phyloP scores from a whole-genome alignment of 73 alveolate genomes.

The Paramecium pentaurelia region DNA sequence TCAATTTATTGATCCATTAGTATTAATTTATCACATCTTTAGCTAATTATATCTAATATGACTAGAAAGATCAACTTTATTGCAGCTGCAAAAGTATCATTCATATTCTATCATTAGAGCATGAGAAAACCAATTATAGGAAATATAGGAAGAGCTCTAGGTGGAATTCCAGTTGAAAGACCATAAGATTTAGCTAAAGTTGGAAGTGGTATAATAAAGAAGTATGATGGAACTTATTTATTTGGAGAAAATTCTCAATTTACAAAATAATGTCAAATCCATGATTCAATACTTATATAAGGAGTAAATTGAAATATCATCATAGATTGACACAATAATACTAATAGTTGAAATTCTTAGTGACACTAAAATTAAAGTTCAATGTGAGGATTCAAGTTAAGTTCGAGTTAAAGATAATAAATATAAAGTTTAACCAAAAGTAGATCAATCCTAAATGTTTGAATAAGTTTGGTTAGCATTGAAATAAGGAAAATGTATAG shows the following conservation, averaged over 20 bases:
- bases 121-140: constrained; percentile 75
- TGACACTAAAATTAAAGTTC: constrained; percentile 60
- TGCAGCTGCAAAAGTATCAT: constrained; percentile 68
- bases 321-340: constrained; percentile 53
- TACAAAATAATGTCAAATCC: constrained; percentile 59
- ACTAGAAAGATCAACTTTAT: constrained; percentile 69
- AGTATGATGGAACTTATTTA: constrained; percentile 60
- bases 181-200: constrained; percentile 77
- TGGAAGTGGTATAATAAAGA: constrained; percentile 72
- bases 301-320: constrained; percentile 36
- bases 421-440: constrained; percentile 85
- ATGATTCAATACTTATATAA: constrained; percentile 65
- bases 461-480: constrained; percentile 82
- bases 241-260: constrained; percentile 75
- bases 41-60: constrained; percentile 70
- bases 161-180: constrained; percentile 85
- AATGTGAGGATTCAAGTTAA: not conserved
- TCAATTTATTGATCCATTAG: constrained; percentile 92
- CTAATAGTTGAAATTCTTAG: constrained; percentile 55
- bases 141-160: constrained; percentile 71
- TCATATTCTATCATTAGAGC: not conserved
- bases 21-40: constrained; percentile 54
- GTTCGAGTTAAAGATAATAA: constrained; percentile 45
- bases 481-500: constrained; percentile 84
- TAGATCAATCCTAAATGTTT: constrained; percentile 90